These are phyloP conservation scores for Crucibulum laeve DNA, from an alignment of 768 basidiomycete species.

Conservation along the genomic window DNA sequence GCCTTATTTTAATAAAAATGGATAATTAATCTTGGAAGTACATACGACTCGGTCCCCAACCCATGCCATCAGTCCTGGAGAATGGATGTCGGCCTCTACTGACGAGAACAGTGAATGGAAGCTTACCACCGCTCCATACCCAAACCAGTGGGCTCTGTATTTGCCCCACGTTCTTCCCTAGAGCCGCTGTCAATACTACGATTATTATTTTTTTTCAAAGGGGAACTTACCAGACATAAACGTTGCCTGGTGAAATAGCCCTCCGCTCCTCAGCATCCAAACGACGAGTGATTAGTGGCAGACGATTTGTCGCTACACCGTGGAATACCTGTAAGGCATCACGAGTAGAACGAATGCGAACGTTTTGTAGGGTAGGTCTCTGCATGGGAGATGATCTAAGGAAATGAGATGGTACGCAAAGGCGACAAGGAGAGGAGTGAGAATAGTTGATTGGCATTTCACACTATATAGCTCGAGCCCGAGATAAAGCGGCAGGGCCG, in stretches of 20 bases:
- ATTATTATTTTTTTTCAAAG: background rate
- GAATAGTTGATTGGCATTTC: constrained; percentile 5
- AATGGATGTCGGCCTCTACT: constrained; percentile 6
- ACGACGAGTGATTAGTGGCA: constrained; percentile 77
- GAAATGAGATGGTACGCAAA: constrained; percentile 12
- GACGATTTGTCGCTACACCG: constrained; percentile 61
- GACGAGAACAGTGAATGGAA: background rate
- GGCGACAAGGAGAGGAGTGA: constrained; percentile 10
- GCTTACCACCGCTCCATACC: constrained; percentile 82
- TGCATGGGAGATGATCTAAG: constrained; percentile 47
- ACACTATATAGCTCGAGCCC: constrained; percentile 5
- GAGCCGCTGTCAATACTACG: background rate
- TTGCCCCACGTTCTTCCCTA: constrained; percentile 80
- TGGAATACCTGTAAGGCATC: constrained; percentile 83
- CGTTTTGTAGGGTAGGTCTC: constrained; percentile 68
- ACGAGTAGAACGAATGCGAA: constrained; percentile 72
- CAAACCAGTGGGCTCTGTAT: constrained; percentile 75
- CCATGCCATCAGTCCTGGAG: constrained; percentile 57
- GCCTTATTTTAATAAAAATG: background rate
- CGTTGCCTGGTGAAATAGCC: constrained; percentile 69
- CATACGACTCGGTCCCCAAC: constrained; percentile 83
- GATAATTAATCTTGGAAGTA: constrained; percentile 19
- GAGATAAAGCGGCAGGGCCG: constrained; percentile 23
- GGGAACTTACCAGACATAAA: constrained; percentile 63
- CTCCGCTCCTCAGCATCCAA: constrained; percentile 80